A percentile compares a stretch with the other conserved stretches of the same genome.
phyloP scores from a whole-genome alignment of 139 green algal species.

The Chlorella sp. region DNA sequence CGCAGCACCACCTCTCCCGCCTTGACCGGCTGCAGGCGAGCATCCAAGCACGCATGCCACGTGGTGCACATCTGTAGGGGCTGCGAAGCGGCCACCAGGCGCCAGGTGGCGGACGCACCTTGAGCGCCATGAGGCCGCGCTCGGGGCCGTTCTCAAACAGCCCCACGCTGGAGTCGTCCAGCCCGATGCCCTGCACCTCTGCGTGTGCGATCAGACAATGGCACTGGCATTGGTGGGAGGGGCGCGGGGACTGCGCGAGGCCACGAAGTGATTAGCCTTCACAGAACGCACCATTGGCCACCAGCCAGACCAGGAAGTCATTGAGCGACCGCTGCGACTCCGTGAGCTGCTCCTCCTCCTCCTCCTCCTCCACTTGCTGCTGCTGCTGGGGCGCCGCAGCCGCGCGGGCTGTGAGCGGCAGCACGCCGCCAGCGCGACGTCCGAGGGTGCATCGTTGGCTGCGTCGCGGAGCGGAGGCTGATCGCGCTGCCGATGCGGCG shows the following conservation, averaged over 20 bases:
- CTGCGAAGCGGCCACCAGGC: no score
- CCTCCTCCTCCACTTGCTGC: neutral
- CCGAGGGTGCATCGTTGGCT: no score
- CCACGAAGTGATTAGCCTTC: no score
- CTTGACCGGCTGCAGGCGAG: neutral
- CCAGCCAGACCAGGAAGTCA: constrained; percentile 33
- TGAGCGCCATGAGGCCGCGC: constrained; percentile 40
- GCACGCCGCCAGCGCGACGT: no score
- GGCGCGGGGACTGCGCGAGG: no score
- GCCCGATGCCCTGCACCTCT: constrained; percentile 50
- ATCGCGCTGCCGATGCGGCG: no score
- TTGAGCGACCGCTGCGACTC: constrained; percentile 4
- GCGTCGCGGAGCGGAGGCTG: no score
- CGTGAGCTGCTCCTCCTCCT: constrained; percentile 2
- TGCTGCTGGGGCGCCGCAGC: no score
- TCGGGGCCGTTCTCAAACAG: constrained; percentile 44
- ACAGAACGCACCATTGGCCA: constrained; percentile 34
- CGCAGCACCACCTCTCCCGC: constrained; percentile 44
- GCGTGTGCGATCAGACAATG: no score
- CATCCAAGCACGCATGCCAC: neutral
- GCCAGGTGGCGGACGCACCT: constrained; percentile 11
- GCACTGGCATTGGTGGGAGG: no score
- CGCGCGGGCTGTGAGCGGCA: no score
- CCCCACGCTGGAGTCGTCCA: constrained; percentile 34
- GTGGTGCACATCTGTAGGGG: neutral